Evolutionary conservation across 805 yeast species (phyloP), one percentile per base, ranked within the genome.

Genomic region (Candida sphagnicola): DNA sequence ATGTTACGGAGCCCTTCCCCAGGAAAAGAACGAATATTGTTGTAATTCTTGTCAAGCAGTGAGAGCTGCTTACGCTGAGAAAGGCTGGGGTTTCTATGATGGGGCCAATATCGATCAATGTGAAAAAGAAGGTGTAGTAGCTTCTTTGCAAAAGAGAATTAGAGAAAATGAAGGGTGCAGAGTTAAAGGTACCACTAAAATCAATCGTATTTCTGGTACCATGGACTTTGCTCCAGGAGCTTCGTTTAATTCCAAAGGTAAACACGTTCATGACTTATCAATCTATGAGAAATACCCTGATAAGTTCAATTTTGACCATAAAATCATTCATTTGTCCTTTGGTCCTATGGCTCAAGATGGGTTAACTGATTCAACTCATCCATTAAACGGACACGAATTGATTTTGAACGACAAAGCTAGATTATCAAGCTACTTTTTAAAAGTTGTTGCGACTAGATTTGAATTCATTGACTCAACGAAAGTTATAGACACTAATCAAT

Each of bases 221-320:
- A 65, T 93, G 46, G 98, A 93, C 66, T 89, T 93, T 72, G 96
- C 97, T 1, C 98, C 99, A 3, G 99, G 99, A 29, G 79, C 84
- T 18, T 80, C 95, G 2, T 72, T 70, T 51, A 75, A 81, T 28
- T 59, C 63, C 41, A 61, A 65, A 8, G 78, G 77, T 13, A 72
- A 74, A 36, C 99, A 93, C 59, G 72, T 77, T 42, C 99, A 93
- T 65, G 99, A 93, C 56, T 61, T 85, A 39, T 83, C 95, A 5
- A 69, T 87, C 38, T 93, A 76, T 62, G 65, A 67, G 21, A 70
- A 77, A 46, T 70, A 73, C 43, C 60, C 61, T 1, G 74, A 72
- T 40, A 77, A 76, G 43, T 80, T 85, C 59, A 77, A 85, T 45
- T 84, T 93, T 54, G 78, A 80, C 51, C 99, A 93, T 60, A 63